Evolutionary conservation across 2,329 filamentous ascomycete genomes (phyloP).

Genomic region (Cladophialophora exuberans): DNA sequence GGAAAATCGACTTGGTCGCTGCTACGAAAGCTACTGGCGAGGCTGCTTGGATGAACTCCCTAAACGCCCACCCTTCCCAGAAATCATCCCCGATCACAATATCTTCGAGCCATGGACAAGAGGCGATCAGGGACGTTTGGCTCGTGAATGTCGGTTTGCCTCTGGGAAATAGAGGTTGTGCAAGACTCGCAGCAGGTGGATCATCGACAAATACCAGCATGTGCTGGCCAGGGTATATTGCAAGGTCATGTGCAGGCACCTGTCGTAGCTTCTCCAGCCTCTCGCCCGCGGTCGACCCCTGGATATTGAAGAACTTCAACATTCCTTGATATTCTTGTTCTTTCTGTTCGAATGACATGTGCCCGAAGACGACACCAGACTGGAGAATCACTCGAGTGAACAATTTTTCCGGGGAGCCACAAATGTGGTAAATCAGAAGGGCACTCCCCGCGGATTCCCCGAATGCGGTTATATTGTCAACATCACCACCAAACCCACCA

Average conservation of each 20-base stretch:
- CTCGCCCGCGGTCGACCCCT: conserved; percentile 12
- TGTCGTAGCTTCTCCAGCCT: conserved; percentile 44
- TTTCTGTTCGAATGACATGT: conserved; percentile 38
- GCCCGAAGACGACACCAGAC: conserved; percentile 10
- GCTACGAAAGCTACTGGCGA: conserved; percentile 46
- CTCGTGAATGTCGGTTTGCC: conserved; percentile 13
- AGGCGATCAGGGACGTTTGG: conserved; percentile 30
- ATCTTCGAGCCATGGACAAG: conserved; percentile 33
- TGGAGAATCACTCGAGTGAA: conserved; percentile 20
- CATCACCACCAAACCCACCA: conserved; percentile 46
- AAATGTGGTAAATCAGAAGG: conserved; percentile 22
- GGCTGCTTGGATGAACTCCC: conserved; percentile 33
- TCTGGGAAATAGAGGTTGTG: conserved; percentile 17
- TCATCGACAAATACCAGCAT: conserved; percentile 12
- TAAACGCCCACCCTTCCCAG: conserved; percentile 30
- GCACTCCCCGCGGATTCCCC: conserved; percentile 53
- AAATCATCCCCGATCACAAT: conserved; percentile 32
- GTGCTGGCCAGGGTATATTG: conserved; percentile 14
- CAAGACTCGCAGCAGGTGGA: conserved; percentile 3
- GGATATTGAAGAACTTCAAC: conserved; percentile 15
- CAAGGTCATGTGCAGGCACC: conserved; percentile 10
- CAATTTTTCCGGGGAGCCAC: conserved; percentile 10
- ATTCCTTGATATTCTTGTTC: conserved; percentile 49
- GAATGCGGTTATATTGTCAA: conserved; percentile 42
- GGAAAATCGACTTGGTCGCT: conserved; percentile 32